These are phyloP conservation scores for Backusella liffmaniae DNA, from an alignment of 192 early-diverging fungal genomes.

Conservation along the genomic window DNA sequence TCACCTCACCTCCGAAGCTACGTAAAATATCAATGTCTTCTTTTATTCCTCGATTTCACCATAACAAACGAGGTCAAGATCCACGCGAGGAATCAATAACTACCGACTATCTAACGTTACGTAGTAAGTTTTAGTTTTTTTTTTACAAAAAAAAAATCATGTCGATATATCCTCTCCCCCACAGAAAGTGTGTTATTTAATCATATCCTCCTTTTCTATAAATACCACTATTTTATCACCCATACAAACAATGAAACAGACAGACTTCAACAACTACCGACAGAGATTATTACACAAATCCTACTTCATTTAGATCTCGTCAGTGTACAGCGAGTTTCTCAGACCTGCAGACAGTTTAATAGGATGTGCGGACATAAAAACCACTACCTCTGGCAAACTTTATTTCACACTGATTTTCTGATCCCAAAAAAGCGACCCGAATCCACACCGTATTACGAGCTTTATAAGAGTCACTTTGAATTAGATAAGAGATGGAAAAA, in stretches of 20 bases:
- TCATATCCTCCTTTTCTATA: neutral
- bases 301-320: conserved; percentile 6
- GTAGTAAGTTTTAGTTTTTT: neutral
- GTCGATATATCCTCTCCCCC: neutral
- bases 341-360: neutral
- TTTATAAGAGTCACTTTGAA: conserved; percentile 64
- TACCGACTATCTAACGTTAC: neutral
- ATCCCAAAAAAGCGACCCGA: neutral
- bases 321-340: conserved; percentile 5
- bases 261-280: conserved; percentile 17
- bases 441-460: conserved; percentile 21
- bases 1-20: neutral
- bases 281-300: conserved; percentile 19
- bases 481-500: conserved; percentile 63
- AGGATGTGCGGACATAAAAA: neutral
- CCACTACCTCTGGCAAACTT: conserved; percentile 19
- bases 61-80: neutral
- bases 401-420: neutral
- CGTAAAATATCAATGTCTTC: conserved; percentile 8
- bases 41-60: conserved; percentile 8
- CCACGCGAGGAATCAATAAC: neutral
- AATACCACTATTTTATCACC: neutral
- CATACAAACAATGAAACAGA: conserved; percentile 2
- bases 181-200: neutral
- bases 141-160: too few relatives aligned